Percentiles rank a stretch among this genome's conserved stretches.
These are phyloP conservation scores for Naegleria fowleri DNA, from an alignment of 208 protist species.

Conservation along the genomic window DNA sequence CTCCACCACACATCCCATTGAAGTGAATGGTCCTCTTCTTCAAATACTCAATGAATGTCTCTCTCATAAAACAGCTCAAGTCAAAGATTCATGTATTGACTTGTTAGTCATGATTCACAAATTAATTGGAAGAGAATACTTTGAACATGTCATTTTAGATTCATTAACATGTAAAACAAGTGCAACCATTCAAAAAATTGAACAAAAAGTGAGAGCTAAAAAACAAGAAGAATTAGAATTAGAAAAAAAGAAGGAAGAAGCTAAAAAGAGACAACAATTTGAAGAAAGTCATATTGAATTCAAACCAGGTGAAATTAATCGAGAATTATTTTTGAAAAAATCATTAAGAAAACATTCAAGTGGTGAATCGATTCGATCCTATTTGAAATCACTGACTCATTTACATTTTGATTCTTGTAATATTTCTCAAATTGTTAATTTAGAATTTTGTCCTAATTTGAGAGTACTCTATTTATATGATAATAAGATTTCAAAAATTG, in stretches of 20 bases:
- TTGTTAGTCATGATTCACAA: background rate
- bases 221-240: background rate
- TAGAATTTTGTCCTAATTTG: background rate
- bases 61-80: background rate
- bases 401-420: constrained; percentile 9
- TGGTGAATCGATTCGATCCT: background rate
- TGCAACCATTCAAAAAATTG: background rate
- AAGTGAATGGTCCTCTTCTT: background rate
- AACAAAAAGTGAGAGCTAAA: background rate
- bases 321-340: constrained; percentile 2
- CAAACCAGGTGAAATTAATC: background rate
- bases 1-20: background rate
- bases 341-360: background rate
- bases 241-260: background rate
- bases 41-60: background rate
- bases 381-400: background rate
- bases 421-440: constrained; percentile 15
- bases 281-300: background rate
- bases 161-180: too few species aligned
- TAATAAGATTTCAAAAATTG: constrained; percentile 13
- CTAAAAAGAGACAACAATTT: background rate
- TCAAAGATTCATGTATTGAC: background rate
- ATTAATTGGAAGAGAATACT: background rate
- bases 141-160: background rate
- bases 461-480: constrained; percentile 21